Conservation (phyloP, 441 rosid genomes). For the Theobroma grandiflorum region DNA sequence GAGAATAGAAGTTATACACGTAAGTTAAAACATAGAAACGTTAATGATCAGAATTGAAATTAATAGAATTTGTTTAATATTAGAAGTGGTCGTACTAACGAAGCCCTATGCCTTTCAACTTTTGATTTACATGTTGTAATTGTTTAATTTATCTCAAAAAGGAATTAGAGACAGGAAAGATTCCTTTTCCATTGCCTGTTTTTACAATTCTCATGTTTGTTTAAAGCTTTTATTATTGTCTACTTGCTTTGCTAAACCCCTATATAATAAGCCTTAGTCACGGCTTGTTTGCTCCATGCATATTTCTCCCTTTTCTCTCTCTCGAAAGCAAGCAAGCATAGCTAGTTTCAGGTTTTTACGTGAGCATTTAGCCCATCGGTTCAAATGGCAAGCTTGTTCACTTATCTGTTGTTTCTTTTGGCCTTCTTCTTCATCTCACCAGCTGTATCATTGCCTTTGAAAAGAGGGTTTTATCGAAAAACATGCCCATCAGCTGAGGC, state of each 20-base stretch:
- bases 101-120: neutral
- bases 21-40: no score
- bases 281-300: neutral
- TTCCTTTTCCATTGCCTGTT: neutral
- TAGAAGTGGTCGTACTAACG: no score
- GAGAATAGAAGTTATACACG: no score
- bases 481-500: slow-evolving; percentile 40
- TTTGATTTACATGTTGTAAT: neutral
- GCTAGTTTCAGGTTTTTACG: neutral
- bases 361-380: neutral
- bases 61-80: no score
- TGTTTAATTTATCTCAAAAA: neutral
- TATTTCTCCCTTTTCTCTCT: neutral
- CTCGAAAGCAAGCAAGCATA: neutral
- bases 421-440: neutral
- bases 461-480: slow-evolving; percentile 37
- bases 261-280: neutral
- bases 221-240: neutral
- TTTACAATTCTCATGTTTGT: neutral
- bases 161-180: neutral
- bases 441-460: slow-evolving; percentile 24
- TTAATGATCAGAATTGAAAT: no score
- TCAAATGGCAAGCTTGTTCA: neutral
- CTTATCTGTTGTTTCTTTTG: neutral
- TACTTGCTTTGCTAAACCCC: neutral